Base-by-base conservation (phyloP, 805 yeast species). In the Yarrowia yakushimensis region DNA sequence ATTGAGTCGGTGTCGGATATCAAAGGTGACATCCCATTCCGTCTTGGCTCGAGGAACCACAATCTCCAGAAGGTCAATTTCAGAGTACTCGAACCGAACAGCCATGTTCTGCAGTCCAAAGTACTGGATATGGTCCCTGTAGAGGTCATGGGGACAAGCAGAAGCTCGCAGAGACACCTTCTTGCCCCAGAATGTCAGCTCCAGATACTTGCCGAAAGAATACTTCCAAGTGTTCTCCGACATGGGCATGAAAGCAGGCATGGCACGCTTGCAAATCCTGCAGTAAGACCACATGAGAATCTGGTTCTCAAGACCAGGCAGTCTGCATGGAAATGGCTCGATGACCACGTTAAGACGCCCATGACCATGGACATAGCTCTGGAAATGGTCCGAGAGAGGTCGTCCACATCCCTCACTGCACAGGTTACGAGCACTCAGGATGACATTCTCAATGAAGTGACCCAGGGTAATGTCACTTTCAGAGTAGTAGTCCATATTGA, bases 231-330 rank as follows among this genome's bases (percentile, higher is more conserved):
- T 85, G 39, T 85, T 85, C 54, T 90, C 93, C 68, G 88, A 87
- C 86, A 96, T 84, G 18, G 89, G 88, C 13, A 86, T 75, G 43
- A 52, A 52, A 6, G 87, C 84, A 0, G 97, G 94, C 2, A 96
- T 85, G 0, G 86, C 78, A 36, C 79, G 81, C 13, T 85, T 82
- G 72, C 99, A 94, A 55, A 78, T 79, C 63, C 87, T 88, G 72
- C 99, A 94, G 67, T 81, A 85, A 71, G 96, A 88, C 99, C 99
- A 94, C 77, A 92, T 87, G 61, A 91, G 75, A 42, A 96, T 84
- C 12, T 85, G 84, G 70, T 87, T 82, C 64, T 84, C 84, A 43
- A 83, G 70, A 2, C 86, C 87, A 1, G 87, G 85, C 1, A 84
- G 70, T 15, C 81, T 77, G 27, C 85, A 79, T 23, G 82, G 80